Evolutionary conservation across 805 yeast genomes (phyloP), one percentile per base, ranked within the genome.

Genomic region (Candida ovalis): DNA sequence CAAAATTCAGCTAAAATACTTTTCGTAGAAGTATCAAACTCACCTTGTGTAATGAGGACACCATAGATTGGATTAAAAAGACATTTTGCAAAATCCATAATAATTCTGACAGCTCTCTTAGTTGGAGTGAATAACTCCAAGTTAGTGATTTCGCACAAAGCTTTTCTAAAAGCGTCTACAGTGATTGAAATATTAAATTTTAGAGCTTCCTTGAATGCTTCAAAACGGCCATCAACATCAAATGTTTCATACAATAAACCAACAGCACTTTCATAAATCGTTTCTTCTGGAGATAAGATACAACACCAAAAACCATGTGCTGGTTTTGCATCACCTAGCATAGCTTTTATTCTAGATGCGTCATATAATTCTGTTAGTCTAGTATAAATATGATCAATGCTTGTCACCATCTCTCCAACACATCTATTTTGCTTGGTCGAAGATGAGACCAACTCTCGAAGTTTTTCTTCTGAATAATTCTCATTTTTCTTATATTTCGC

Each of bases 141-240:
- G 3, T 37, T 21, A 8, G 49, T 43, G 27, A 62, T 48, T 7
- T 47, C 43, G 7, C 43, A 33, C 22, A 61, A 32, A 1, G 61
- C 54, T 23, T 80, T 68, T 13, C 42, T 43, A 15, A 58, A 51
- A 0, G 89, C 80, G 3, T 55, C 55, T 4, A 89, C 56, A 8
- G 82, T 75, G 7, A 68, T 60, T 2, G 66, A 58, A 13, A 83
- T 60, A 47, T 78, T 72, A 8, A 67, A 59, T 9, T 65, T 63
- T 23, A 90, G 66, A 33, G 83, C 60, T 3, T 74, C 75, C 42
- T 73, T 78, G n/a, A 88, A 72, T 32, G 90, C 88, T 63, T 87
- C 96, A 32, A 80, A 67, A 58, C 97, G 76, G 17, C 91, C 96
- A 47, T 80, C 82, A 13, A 83, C 87, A 62, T 89, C 95, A 63